These are phyloP conservation scores for Candida loeiensis DNA, from an alignment of 805 yeast species.

Conservation along the genomic window DNA sequence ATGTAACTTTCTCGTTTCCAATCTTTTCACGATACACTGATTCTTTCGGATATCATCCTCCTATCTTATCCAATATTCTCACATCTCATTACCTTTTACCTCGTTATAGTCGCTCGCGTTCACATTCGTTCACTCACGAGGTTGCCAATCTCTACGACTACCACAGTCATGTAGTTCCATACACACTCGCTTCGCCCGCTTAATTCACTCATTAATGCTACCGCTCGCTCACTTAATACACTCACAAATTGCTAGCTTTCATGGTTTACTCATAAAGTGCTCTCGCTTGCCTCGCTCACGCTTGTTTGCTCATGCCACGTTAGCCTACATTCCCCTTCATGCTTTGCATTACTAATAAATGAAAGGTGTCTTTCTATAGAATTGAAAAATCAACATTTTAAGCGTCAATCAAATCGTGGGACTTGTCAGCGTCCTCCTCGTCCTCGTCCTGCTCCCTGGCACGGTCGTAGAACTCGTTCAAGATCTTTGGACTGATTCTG, in stretches of 20 bases:
- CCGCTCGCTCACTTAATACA: too few relatives aligned
- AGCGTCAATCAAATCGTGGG: slow-evolving; percentile 43
- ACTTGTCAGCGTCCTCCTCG: slow-evolving; percentile 35
- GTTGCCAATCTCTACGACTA: background rate
- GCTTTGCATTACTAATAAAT: slow-evolving; percentile 1
- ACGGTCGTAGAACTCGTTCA: slow-evolving; percentile 93
- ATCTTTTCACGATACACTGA: too few relatives aligned
- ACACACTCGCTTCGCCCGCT: background rate
- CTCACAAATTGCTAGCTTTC: too few relatives aligned
- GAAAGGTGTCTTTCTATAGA: slow-evolving; percentile 3
- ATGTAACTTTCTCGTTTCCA: too few relatives aligned
- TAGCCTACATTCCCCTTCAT: background rate
- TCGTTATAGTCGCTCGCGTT: too few relatives aligned
- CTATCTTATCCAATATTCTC: too few relatives aligned
- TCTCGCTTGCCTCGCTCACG: too few relatives aligned
- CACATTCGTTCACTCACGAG: background rate
- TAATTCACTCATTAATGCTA: background rate
- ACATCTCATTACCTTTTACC: too few relatives aligned
- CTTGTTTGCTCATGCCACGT: background rate
- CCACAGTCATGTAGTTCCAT: too few relatives aligned
- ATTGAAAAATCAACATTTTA: slow-evolving; percentile 12
- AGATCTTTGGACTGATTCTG: slow-evolving; percentile 96
- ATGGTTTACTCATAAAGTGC: too few relatives aligned
- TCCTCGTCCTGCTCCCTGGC: slow-evolving; percentile 58
- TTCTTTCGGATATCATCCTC: too few relatives aligned